Evolutionary conservation across 2,329 filamentous ascomycete species (phyloP).

Genomic region (Paecilomyces niveus): DNA sequence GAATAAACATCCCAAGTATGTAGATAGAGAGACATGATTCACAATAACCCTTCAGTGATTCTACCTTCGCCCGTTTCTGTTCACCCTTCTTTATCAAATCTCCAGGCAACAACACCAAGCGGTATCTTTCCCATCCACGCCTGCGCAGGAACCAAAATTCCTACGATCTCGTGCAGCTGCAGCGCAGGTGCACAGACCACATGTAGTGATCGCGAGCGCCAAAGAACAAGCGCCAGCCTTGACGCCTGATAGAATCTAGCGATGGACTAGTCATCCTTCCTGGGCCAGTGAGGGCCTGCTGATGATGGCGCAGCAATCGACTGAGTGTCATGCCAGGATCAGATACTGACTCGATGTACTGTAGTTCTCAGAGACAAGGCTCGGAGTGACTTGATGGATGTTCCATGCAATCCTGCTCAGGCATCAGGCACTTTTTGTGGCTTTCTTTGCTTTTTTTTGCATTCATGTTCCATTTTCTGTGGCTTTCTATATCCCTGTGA

Average conservation of each 20-base stretch:
- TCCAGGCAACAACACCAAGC: neutral
- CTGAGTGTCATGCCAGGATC: neutral
- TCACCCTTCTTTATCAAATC: neutral
- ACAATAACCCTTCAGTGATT: neutral
- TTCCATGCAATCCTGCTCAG: neutral
- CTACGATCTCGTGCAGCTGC: neutral
- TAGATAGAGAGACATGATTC: neutral
- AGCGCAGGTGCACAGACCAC: neutral
- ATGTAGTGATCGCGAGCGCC: neutral
- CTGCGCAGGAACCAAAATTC: neutral
- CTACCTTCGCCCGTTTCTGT: neutral
- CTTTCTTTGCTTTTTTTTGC: neutral
- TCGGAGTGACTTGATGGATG: neutral
- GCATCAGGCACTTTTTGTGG: neutral
- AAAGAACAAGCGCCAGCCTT: neutral
- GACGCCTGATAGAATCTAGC: neutral
- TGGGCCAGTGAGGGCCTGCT: neutral
- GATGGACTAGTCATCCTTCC: neutral
- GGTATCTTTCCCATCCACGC: neutral
- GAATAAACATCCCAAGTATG: neutral
- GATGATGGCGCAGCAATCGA: neutral
- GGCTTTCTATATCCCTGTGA: neutral
- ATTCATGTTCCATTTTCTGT: neutral
- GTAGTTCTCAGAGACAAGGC: neutral
- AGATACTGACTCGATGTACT: neutral